Evolutionary conservation across 139 green algal species (phyloP), one percentile per base, ranked within the genome.

Genomic region (Chlamydomonas sp.): DNA sequence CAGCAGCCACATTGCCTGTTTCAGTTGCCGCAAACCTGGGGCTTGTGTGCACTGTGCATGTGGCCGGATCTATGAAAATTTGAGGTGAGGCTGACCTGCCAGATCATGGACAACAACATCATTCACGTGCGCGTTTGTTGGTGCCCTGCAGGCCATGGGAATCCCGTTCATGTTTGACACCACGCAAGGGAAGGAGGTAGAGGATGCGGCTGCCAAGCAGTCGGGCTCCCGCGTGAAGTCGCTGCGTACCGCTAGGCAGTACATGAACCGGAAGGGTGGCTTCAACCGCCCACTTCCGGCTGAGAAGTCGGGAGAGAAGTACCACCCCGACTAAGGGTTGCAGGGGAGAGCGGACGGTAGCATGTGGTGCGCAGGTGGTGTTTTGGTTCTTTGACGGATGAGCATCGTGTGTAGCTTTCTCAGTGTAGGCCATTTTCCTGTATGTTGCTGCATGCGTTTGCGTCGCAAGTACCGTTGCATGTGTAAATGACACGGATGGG

Each of bases 231-330:
- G 96, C 71, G 90, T 94, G 49, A 97, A 96, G 86, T 94, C 93
- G 66, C 97, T 88, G 63, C 93, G 97, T 0, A 85, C 90, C 7
- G 97, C 94, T 1, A 87, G 97, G 61, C 97, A 99, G 93, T 99
- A 97, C 91, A 99, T 99, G 97, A 99, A 99, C 91, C 85, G 97
- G 17, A 91, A 93, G 89, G 97, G 97, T 6, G 97, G 97, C 3
- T 99, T 99, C 93, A 99, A 99, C 89, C 86, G 96, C 4, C 93
- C 95, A 1, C 89, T 99, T 85, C 96, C 97, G 5, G 91, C 90
- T 0, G 97, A 99, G 87, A 82, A 82, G 10, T 97, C 95, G 1
- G 87, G 89, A 3, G 79, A 97, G 83, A 97, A 97, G 80, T 92
- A 96, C n/a, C 17, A 77, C 10, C 85, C 91, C 14, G 95, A 97